phyloP scores from a whole-genome alignment of 1,284 basidiomycete genomes.

The Puccinia sorghi region DNA sequence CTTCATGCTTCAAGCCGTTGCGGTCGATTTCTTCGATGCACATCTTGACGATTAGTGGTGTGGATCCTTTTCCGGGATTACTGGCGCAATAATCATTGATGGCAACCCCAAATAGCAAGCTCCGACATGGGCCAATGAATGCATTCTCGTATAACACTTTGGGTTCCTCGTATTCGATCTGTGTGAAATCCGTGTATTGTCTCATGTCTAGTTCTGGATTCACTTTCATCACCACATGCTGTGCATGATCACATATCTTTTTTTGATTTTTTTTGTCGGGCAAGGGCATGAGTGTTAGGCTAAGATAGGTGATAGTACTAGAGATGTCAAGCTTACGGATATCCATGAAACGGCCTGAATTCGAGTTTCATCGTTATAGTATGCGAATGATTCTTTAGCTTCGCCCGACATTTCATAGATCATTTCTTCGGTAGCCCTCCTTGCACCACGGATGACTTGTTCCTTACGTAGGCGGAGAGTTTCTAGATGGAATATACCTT shows the following conservation, averaged over 20 bases:
- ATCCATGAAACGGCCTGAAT: slow-evolving; percentile 45
- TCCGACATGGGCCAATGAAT: slow-evolving; percentile 78
- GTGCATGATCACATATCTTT: slow-evolving; percentile 48
- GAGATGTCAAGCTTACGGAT: slow-evolving; percentile 8
- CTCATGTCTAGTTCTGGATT: slow-evolving; percentile 38
- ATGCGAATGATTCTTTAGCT: slow-evolving; percentile 50
- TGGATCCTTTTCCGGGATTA: slow-evolving; percentile 61
- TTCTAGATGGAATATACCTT: slow-evolving; percentile 88
- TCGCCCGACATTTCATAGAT: slow-evolving; percentile 42
- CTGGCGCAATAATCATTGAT: slow-evolving; percentile 88
- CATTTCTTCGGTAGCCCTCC: slow-evolving; percentile 47
- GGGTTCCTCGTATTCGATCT: slow-evolving; percentile 26
- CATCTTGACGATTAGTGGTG: slow-evolving; percentile 80
- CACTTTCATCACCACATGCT: slow-evolving; percentile 44
- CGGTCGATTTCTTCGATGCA: slow-evolving; percentile 82
- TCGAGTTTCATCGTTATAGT: slow-evolving; percentile 50
- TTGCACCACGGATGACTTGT: slow-evolving; percentile 52
- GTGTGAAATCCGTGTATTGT: background rate
- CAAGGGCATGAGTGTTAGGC: background rate
- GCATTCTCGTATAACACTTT: slow-evolving; percentile 75
- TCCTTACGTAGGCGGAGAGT: slow-evolving; percentile 67
- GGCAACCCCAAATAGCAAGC: slow-evolving; percentile 85
- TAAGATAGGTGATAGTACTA: background rate
- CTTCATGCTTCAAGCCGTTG: slow-evolving; percentile 59
- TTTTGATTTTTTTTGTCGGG: background rate